Evolutionary conservation across 2,329 filamentous ascomycete species (phyloP), one percentile per base, ranked within the genome.

Genomic region (Fusarium marasasianum): DNA sequence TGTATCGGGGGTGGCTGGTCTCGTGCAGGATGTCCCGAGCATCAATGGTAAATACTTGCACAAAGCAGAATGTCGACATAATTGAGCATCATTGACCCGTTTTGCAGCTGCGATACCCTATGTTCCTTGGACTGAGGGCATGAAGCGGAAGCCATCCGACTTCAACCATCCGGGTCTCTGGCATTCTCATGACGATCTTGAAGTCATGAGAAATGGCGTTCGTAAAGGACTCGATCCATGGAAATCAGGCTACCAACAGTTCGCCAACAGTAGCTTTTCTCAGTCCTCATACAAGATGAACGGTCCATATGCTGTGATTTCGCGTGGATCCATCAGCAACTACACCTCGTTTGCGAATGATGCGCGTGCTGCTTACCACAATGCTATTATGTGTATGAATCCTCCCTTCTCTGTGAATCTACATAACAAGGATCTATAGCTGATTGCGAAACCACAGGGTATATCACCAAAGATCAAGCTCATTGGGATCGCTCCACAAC

Each of bases 361-460:
- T 9, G 44, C 44, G 1, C 44, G 44, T 9, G 44, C 26, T 6
- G 44, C 44, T 11, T 47, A 47, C 26, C 44, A 47, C 2, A 47
- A 47, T 9, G 44, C 44, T 14, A 47, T 47, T 7, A 47, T 47
- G 44, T 47, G 44, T 47, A 47, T 2, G 9, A 5, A 0, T 1
- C 8, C 12, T 17, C 24, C 12, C 0, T 29, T 22, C 3, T 14
- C 12, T 29, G 2, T 14, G 13, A 4, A 5, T 14, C 12, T 14
- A 7, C 14, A 26, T 26, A 26, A 8, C 5, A 2, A 7, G 13
- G 0, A 0, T 6, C 22, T 13, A 5, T 20, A 0, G 8, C 44
- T 47, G 10, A 47, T 47, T 22, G 1, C 3, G 1, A 22, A 10
- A 14, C 4, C 5, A 9, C 44, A 47, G 44, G 44, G 44, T 47